These are phyloP conservation scores for Amanita exitialis DNA, from an alignment of 768 basidiomycete species.

Conservation along the genomic window DNA sequence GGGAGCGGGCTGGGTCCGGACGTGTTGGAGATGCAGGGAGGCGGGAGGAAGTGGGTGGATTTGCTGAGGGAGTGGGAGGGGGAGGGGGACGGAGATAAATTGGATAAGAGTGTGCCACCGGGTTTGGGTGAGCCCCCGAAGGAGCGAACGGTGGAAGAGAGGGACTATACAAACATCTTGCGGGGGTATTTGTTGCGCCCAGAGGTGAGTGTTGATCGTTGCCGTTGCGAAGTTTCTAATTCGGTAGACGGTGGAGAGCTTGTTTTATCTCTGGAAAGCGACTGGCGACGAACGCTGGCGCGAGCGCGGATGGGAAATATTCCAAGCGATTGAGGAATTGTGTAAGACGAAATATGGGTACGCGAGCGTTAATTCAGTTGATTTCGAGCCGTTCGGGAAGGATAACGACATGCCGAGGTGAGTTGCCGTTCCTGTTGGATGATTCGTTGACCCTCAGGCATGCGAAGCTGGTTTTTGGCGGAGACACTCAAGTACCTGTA, in stretches of 20 bases:
- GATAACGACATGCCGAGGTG: constrained; percentile 70
- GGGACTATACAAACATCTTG: constrained; percentile 40
- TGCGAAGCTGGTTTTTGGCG: constrained; percentile 30
- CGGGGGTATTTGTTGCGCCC: constrained; percentile 51
- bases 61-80: constrained; percentile 34
- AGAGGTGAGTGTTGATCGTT: constrained; percentile 35
- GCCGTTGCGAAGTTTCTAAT: neutral
- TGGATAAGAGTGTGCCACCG: constrained; percentile 25
- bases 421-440: neutral
- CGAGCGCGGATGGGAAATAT: constrained; percentile 63
- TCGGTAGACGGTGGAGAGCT: constrained; percentile 55
- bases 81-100: constrained; percentile 25
- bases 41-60: constrained; percentile 33
- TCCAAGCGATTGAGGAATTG: constrained; percentile 48
- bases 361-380: constrained; percentile 39
- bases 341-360: constrained; percentile 50
- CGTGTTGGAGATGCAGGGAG: constrained; percentile 27
- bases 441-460: neutral
- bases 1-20: constrained; percentile 60
- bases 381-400: constrained; percentile 20
- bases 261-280: constrained; percentile 60
- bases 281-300: constrained; percentile 62
- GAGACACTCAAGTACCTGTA: constrained; percentile 56
- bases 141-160: constrained; percentile 11
- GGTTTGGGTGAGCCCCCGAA: constrained; percentile 29